Percentiles rank a stretch among this genome's conserved stretches.
These are phyloP conservation scores for Chaetomium tenue DNA, from an alignment of 495 filamentous ascomycete genomes.

Conservation along the genomic window DNA sequence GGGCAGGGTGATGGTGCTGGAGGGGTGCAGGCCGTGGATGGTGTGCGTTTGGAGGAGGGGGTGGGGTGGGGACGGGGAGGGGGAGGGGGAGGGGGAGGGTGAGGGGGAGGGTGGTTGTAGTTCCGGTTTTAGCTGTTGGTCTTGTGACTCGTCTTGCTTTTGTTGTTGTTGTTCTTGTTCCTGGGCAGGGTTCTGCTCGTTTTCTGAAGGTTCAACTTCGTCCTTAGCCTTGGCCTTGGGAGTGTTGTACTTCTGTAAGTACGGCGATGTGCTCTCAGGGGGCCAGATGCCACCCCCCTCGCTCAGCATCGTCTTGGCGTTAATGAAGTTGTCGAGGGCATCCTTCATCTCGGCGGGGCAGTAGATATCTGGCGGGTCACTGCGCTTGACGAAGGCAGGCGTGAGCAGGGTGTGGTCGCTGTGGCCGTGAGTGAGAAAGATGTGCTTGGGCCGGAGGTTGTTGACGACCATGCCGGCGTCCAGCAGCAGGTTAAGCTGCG, in stretches of 20 bases:
- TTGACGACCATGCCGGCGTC: slow-evolving; percentile 42
- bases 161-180: neutral
- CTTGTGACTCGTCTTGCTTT: neutral
- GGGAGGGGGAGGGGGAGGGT: no score
- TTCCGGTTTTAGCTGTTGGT: neutral
- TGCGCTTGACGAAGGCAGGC: slow-evolving; percentile 35
- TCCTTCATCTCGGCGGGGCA: slow-evolving; percentile 36
- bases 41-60: slow-evolving; percentile 26
- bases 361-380: slow-evolving; percentile 38
- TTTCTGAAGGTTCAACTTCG: neutral
- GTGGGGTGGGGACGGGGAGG: neutral
- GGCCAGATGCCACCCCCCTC: slow-evolving; percentile 29
- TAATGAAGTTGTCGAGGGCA: slow-evolving; percentile 32
- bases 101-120: no score
- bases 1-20: slow-evolving; percentile 29
- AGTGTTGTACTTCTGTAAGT: neutral
- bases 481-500: slow-evolving; percentile 41
- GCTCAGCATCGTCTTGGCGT: slow-evolving; percentile 34
- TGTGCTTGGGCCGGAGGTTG: slow-evolving; percentile 40
- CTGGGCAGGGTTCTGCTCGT: neutral
- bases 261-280: slow-evolving; percentile 3
- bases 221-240: slow-evolving; percentile 7
- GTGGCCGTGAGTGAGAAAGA: slow-evolving; percentile 46
- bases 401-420: slow-evolving; percentile 40
- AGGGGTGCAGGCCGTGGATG: slow-evolving; percentile 28